A percentile compares a stretch with the other conserved stretches of the same genome.
Evolutionary conservation across 2,329 filamentous ascomycete genomes (phyloP).

Genomic region (Aspergillus hortae): DNA sequence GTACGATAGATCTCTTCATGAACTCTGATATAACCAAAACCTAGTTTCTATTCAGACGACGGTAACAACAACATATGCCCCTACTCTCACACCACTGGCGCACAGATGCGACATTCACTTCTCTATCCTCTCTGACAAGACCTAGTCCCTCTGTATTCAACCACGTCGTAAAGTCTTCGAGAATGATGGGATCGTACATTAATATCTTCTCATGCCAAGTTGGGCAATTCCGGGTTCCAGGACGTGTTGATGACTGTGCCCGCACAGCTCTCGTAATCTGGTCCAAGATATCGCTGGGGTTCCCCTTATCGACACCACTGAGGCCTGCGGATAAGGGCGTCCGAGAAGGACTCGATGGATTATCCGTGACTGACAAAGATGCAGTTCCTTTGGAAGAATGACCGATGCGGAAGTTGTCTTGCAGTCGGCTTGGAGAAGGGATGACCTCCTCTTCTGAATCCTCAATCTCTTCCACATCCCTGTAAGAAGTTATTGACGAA

Average conservation of each 20-base stretch:
- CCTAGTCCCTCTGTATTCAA: slow-evolving; percentile 69
- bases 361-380: slow-evolving; percentile 9
- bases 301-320: slow-evolving; percentile 11
- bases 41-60: slow-evolving; percentile 30
- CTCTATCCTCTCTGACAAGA: slow-evolving; percentile 61
- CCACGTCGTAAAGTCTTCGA: slow-evolving; percentile 83
- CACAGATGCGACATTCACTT: slow-evolving; percentile 63
- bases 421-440: slow-evolving; percentile 25
- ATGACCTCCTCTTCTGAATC: slow-evolving; percentile 35
- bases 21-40: neutral
- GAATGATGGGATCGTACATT: slow-evolving; percentile 83
- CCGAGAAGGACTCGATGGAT: slow-evolving; percentile 10
- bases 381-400: slow-evolving; percentile 4
- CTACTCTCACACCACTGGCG: slow-evolving; percentile 88
- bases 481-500: slow-evolving; percentile 13
- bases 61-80: slow-evolving; percentile 77
- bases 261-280: slow-evolving; percentile 50
- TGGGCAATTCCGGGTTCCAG: slow-evolving; percentile 34
- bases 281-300: slow-evolving; percentile 38
- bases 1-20: no score
- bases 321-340: neutral
- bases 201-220: slow-evolving; percentile 93
- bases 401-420: slow-evolving; percentile 14
- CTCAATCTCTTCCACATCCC: slow-evolving; percentile 35
- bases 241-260: slow-evolving; percentile 33